phyloP scores from a whole-genome alignment of 441 rosid species.

The Codiaeum variegatum region DNA sequence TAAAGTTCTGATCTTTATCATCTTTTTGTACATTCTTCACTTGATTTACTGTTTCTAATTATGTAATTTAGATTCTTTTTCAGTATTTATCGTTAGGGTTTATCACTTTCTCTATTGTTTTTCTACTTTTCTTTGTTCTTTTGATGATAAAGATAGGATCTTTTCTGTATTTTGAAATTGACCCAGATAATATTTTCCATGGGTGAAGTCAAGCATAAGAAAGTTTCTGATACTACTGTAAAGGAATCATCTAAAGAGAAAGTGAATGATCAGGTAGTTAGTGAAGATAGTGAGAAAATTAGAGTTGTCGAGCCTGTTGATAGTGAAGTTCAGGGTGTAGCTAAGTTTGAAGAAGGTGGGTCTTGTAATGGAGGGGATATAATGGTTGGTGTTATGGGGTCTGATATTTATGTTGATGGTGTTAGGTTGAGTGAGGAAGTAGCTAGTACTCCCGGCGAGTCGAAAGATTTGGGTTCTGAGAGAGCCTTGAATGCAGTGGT shows the following conservation, averaged over 20 bases:
- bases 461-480: constrained; percentile 12
- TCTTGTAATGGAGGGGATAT: constrained; percentile 36
- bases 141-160: constrained; percentile 2
- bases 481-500: constrained; percentile 16
- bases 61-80: background rate
- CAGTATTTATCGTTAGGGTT: constrained; percentile 31
- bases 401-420: constrained; percentile 44
- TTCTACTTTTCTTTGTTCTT: no score
- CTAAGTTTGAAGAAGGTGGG: constrained; percentile 25
- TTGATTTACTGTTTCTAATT: constrained; percentile 9
- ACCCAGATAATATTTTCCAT: constrained; percentile 31
- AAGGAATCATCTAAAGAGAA: constrained; percentile 25
- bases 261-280: constrained; percentile 23
- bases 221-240: constrained; percentile 25
- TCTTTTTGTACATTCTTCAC: background rate
- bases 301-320: constrained; percentile 23
- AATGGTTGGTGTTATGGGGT: constrained; percentile 43
- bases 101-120: constrained; percentile 5
- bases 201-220: constrained; percentile 43
- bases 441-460: constrained; percentile 10
- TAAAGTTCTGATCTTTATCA: constrained; percentile 12
- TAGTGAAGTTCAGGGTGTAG: constrained; percentile 20
- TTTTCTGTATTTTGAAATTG: constrained; percentile 27
- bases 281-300: constrained; percentile 27
- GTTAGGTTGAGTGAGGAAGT: constrained; percentile 32